Evolutionary conservation across 352 stramenopile species (phyloP).

Genomic region (Phytophthora vignae): DNA sequence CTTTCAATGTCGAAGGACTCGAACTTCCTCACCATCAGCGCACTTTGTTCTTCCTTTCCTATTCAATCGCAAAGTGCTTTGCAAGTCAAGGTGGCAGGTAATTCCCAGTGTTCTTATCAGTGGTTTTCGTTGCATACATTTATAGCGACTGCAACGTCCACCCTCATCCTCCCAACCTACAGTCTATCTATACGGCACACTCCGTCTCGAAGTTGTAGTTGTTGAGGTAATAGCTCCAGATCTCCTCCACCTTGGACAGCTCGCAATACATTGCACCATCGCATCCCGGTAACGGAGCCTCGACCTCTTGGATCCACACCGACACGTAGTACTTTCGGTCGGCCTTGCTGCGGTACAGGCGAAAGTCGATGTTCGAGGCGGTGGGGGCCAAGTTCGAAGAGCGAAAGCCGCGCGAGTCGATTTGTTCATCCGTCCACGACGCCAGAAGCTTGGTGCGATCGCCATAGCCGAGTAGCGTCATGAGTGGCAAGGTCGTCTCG

Average conservation of each 20-base stretch:
- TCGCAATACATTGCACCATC: slow-evolving; percentile 54
- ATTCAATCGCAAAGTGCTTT: neutral
- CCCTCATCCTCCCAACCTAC: neutral
- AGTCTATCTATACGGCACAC: slow-evolving; percentile 34
- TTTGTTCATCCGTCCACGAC: slow-evolving; percentile 42
- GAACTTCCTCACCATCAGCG: slow-evolving; percentile 23
- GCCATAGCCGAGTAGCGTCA: slow-evolving; percentile 72
- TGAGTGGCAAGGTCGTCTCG: slow-evolving; percentile 80
- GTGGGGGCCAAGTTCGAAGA: slow-evolving; percentile 67
- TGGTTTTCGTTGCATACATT: slow-evolving; percentile 17
- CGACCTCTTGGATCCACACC: slow-evolving; percentile 58
- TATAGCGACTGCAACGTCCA: slow-evolving; percentile 9
- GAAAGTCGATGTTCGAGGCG: slow-evolving; percentile 78
- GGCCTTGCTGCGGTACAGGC: slow-evolving; percentile 52
- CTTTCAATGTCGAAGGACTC: slow-evolving; percentile 30
- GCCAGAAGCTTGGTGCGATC: slow-evolving; percentile 45
- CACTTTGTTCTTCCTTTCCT: neutral
- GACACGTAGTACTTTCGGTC: slow-evolving; percentile 60
- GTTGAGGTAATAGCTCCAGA: slow-evolving; percentile 68
- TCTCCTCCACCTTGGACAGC: slow-evolving; percentile 47
- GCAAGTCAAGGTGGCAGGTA: neutral
- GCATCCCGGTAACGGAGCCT: slow-evolving; percentile 52
- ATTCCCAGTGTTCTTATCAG: slow-evolving; percentile 16
- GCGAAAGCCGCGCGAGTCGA: slow-evolving; percentile 61
- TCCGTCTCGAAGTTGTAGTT: slow-evolving; percentile 48